A percentile compares a stretch with the other conserved stretches of the same genome.
phyloP scores from a whole-genome alignment of 2,329 filamentous ascomycete genomes.

The Aspergillus viridinutans region DNA sequence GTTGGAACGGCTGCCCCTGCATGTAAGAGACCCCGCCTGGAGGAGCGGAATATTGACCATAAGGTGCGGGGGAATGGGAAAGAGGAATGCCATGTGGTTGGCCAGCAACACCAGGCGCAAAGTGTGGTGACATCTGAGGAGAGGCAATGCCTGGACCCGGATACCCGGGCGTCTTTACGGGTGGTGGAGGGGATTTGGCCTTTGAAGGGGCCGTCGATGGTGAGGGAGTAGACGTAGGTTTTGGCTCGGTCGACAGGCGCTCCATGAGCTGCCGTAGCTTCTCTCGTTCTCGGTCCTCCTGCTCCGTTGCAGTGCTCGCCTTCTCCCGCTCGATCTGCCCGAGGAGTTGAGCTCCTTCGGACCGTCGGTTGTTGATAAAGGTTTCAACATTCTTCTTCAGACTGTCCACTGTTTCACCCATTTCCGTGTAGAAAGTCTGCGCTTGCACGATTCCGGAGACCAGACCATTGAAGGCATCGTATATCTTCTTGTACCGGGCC shows the following conservation, averaged over 20 bases:
- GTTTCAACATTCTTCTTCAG: slow-evolving; percentile 93
- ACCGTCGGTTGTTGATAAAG: slow-evolving; percentile 90
- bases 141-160: slow-evolving; percentile 36
- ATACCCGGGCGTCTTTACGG: slow-evolving; percentile 30
- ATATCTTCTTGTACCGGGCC: slow-evolving; percentile 82
- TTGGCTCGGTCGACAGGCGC: slow-evolving; percentile 77
- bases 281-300: slow-evolving; percentile 79
- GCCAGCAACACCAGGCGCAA: slow-evolving; percentile 24
- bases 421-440: slow-evolving; percentile 90
- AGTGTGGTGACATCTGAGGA: slow-evolving; percentile 35
- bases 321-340: slow-evolving; percentile 80
- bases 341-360: slow-evolving; percentile 85
- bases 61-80: slow-evolving; percentile 36
- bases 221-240: slow-evolving; percentile 25
- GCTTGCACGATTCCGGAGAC: slow-evolving; percentile 81
- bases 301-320: slow-evolving; percentile 52
- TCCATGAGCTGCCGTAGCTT: slow-evolving; percentile 88
- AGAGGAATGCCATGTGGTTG: slow-evolving; percentile 24
- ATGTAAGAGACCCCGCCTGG: slow-evolving; percentile 24
- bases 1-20: slow-evolving; percentile 33
- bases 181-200: slow-evolving; percentile 37
- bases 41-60: slow-evolving; percentile 30
- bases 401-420: slow-evolving; percentile 90
- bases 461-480: slow-evolving; percentile 88
- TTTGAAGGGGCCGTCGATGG: slow-evolving; percentile 42